These are phyloP conservation scores for Neoboletus subvelutipes DNA, from an alignment of 768 basidiomycete species.

Conservation along the genomic window DNA sequence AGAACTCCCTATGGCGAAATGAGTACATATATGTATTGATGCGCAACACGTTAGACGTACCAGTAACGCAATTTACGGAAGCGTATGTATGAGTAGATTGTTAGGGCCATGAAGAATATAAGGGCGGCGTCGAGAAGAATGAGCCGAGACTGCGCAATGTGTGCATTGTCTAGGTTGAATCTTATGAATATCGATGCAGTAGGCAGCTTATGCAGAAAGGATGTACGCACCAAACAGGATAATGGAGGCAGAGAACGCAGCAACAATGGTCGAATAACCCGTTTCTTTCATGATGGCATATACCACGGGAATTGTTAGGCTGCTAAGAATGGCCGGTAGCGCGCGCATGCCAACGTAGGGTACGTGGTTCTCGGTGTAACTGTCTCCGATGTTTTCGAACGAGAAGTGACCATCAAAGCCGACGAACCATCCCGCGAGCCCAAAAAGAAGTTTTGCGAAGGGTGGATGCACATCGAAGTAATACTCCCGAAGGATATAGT, in stretches of 20 bases:
- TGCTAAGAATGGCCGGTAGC: slow-evolving; percentile 88
- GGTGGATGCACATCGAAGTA: slow-evolving; percentile 99
- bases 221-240: slow-evolving; percentile 78
- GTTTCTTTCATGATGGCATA: slow-evolving; percentile 98
- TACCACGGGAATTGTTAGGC: slow-evolving; percentile 86
- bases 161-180: slow-evolving; percentile 77
- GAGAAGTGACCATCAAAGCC: slow-evolving; percentile 94
- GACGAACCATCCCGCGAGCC: slow-evolving; percentile 92
- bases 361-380: slow-evolving; percentile 81
- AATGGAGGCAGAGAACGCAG: slow-evolving; percentile 84
- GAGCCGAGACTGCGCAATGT: slow-evolving; percentile 92
- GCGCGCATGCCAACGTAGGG: slow-evolving; percentile 94
- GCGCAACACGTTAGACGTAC: slow-evolving; percentile 40
- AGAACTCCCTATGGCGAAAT: slow-evolving; percentile 65
- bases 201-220: background rate
- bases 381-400: slow-evolving; percentile 95
- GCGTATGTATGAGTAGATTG: slow-evolving; percentile 89
- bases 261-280: slow-evolving; percentile 89
- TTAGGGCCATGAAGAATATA: slow-evolving; percentile 94
- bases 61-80: slow-evolving; percentile 93
- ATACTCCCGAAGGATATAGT: slow-evolving; percentile 91
- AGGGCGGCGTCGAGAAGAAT: slow-evolving; percentile 93
- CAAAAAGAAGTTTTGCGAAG: slow-evolving; percentile 93
- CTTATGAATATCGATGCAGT: slow-evolving; percentile 3
- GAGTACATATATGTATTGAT: background rate